Evolutionary conservation across 805 yeast species (phyloP), one percentile per base, ranked within the genome.

Genomic region (Myxozyma mucilagina): DNA sequence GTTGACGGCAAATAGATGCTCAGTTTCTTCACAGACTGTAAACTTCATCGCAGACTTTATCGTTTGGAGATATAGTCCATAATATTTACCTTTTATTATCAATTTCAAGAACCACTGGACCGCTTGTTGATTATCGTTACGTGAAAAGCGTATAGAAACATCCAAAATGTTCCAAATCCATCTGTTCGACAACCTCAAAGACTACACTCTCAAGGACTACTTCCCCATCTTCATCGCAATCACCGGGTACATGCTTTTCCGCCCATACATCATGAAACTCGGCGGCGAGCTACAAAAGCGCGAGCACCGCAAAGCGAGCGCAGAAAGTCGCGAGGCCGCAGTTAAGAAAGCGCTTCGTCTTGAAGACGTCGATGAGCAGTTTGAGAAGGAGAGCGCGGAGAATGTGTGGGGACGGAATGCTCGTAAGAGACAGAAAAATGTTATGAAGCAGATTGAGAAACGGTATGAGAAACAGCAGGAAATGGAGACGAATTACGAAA

Each of bases 351-450:
- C 63, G n/a, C 47, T 63, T 10, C 42, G 39, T 29, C 48, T 53
- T 32, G 60, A 60, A 11, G 53, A 57, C 31, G 61, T 61, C 9
- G 67, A 59, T 32, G 67, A 62, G 39, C 55, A 59, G 16, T 53
- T 36, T 38, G 49, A 45, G 16, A 57, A 53, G 32, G 69, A 66
- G 55, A 34, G 39, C 7, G 35, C 29, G 11, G 29, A 39, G 34
- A 29, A 34, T 31, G 59, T 60, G 13, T 67, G 70, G 70, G 70
- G 70, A n/a, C 59, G 65, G 13, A 55, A 58, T 56, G 70, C 70
- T 6, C 61, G 70, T 20, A 51, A 66, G 51, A 55, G 70, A 13
- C 70, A 67, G 54, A 63, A 66, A 35, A 52, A 58, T n/a, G 56
- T 44, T 8, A 53, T 67, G 14, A 66, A 63, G 43, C 62, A 65